Conservation (phyloP, 805 yeast species). For the Starmerella floris region DNA sequence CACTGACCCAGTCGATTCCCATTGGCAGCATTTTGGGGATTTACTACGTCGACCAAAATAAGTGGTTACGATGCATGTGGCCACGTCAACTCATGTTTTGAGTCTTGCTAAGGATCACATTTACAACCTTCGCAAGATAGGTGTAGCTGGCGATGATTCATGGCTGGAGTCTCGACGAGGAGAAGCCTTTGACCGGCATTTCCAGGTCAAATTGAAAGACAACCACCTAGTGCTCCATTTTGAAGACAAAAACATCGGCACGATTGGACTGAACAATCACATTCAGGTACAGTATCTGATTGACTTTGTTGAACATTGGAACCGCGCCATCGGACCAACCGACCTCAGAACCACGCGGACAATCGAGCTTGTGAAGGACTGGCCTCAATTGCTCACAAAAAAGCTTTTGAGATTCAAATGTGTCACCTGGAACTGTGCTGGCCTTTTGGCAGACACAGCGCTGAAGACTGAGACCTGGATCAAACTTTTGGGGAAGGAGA, state of each 20-base stretch:
- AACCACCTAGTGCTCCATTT: slow-evolving; percentile 12
- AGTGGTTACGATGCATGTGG: slow-evolving; percentile 10
- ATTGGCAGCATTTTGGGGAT: too few species aligned
- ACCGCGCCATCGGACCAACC: slow-evolving; percentile 19
- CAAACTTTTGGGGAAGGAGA: slow-evolving; percentile 18
- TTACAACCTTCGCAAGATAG: slow-evolving; percentile 14
- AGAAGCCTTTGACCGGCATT: slow-evolving; percentile 19
- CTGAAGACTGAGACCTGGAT: slow-evolving; percentile 15
- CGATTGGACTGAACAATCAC: slow-evolving; percentile 4
- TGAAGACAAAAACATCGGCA: slow-evolving; percentile 18
- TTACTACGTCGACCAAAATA: too few species aligned
- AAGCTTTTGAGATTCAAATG: slow-evolving; percentile 22
- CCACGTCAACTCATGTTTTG: slow-evolving; percentile 15
- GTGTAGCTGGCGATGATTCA: slow-evolving; percentile 14
- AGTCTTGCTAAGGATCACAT: slow-evolving; percentile 16
- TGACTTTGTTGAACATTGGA: slow-evolving; percentile 17
- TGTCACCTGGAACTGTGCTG: slow-evolving; percentile 30
- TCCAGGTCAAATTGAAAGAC: slow-evolving; percentile 8
- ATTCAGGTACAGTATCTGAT: slow-evolving; percentile 6
- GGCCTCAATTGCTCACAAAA: slow-evolving; percentile 9
- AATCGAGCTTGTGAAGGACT: slow-evolving; percentile 14
- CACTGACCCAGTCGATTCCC: too few species aligned
- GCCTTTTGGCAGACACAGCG: slow-evolving; percentile 11
- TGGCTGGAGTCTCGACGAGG: slow-evolving; percentile 23
- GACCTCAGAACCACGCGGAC: slow-evolving; percentile 18